These are phyloP conservation scores for Pseudozyma thailandica DNA, from an alignment of 1,284 basidiomycete species.

Conservation along the genomic window DNA sequence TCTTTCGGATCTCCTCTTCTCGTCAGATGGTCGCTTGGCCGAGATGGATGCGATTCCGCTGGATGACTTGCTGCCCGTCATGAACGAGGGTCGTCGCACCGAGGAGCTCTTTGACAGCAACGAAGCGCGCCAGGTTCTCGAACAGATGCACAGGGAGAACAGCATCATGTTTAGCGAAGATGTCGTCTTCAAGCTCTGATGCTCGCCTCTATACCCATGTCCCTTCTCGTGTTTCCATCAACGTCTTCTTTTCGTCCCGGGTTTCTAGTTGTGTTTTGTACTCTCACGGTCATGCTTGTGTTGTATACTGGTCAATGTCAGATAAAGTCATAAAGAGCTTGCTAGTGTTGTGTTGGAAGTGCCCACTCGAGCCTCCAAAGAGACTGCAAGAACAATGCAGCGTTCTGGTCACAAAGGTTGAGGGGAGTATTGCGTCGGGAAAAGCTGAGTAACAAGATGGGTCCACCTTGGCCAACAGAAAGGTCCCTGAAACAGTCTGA, in stretches of 20 bases:
- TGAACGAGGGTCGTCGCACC: slow-evolving; percentile 81
- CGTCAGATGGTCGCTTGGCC: slow-evolving; percentile 68
- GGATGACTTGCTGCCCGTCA: slow-evolving; percentile 76
- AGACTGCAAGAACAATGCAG: too few species aligned
- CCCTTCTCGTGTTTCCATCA: not conserved
- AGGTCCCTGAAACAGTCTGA: too few species aligned
- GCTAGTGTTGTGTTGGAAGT: too few species aligned
- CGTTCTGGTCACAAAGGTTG: too few species aligned
- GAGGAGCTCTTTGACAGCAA: slow-evolving; percentile 79
- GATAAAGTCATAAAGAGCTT: too few species aligned
- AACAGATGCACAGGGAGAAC: slow-evolving; percentile 80
- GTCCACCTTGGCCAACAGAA: too few species aligned
- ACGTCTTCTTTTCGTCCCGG: not conserved
- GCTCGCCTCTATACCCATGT: slow-evolving; percentile 16
- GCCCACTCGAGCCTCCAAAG: too few species aligned
- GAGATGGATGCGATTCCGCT: slow-evolving; percentile 78
- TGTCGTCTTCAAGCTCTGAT: slow-evolving; percentile 47
- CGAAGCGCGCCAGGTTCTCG: slow-evolving; percentile 75
- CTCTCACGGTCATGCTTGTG: not conserved
- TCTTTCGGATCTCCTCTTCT: slow-evolving; percentile 74
- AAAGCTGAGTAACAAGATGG: too few species aligned
- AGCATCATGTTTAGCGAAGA: slow-evolving; percentile 79
- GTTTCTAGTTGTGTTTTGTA: slow-evolving; percentile 3
- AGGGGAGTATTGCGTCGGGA: too few species aligned
- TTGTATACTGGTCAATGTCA: slow-evolving; percentile 7